Evolutionary conservation across 495 filamentous ascomycete species (phyloP).

Genomic region (Aspergillus kassunensis): DNA sequence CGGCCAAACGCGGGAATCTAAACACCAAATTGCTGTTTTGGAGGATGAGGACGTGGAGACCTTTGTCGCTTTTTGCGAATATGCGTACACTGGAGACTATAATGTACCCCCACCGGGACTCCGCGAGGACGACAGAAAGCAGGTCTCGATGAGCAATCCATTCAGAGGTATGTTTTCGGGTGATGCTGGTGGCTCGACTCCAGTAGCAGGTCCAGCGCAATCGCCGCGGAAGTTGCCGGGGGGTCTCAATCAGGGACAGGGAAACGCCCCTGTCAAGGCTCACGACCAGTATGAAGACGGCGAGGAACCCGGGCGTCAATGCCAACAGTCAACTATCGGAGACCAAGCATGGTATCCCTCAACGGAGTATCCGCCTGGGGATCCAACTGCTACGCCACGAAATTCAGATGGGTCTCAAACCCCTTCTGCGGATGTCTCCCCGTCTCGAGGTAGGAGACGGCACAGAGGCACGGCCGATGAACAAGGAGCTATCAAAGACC

Average conservation of each 20-base stretch:
- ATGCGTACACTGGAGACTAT: slow-evolving; percentile 50
- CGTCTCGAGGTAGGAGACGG: slow-evolving; percentile 19
- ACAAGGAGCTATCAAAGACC: slow-evolving; percentile 12
- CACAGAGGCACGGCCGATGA: slow-evolving; percentile 26
- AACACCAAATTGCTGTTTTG: slow-evolving; percentile 37
- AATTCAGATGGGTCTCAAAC: neutral
- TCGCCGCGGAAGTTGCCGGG: neutral
- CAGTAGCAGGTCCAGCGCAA: neutral
- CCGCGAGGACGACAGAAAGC: slow-evolving; percentile 19
- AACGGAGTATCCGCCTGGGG: slow-evolving; percentile 3
- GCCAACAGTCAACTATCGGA: neutral
- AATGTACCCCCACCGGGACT: slow-evolving; percentile 31
- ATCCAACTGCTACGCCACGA: slow-evolving; percentile 4
- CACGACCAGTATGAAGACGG: neutral
- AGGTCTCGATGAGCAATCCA: slow-evolving; percentile 14
- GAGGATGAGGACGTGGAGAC: slow-evolving; percentile 47
- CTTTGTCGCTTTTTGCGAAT: slow-evolving; percentile 46
- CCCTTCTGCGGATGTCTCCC: neutral
- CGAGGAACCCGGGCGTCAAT: neutral
- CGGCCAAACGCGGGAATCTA: slow-evolving; percentile 42
- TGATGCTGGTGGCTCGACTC: slow-evolving; percentile 3
- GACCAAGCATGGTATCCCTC: slow-evolving; percentile 4
- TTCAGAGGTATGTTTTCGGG: slow-evolving; percentile 18
- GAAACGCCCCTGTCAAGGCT: neutral
- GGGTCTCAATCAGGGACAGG: neutral